Evolutionary conservation across 2,329 filamentous ascomycete species (phyloP).

Genomic region (Trichoderma arundinaceum): DNA sequence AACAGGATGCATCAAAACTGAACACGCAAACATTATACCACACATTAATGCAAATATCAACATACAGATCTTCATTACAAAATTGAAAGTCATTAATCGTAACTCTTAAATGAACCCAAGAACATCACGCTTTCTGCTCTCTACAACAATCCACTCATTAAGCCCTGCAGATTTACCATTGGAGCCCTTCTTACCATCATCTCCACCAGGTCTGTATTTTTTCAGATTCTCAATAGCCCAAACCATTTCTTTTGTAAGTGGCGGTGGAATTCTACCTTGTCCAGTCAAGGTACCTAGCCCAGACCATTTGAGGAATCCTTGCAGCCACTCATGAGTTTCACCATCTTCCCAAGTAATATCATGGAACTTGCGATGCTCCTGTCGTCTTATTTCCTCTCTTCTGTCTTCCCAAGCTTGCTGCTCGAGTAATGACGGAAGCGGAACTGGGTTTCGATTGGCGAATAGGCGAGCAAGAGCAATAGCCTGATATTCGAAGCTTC

Average conservation of each 20-base stretch:
- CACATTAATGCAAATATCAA: background rate
- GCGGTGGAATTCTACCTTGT: conserved; percentile 54
- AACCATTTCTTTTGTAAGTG: conserved; percentile 49
- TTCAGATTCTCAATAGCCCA: conserved; percentile 56
- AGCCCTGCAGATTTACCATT: background rate
- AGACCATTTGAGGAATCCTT: conserved; percentile 53
- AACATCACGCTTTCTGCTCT: conserved; percentile 19
- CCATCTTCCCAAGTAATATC: conserved; percentile 59
- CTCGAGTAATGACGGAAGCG: conserved; percentile 48
- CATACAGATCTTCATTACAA: too few relatives aligned
- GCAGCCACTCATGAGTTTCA: conserved; percentile 56
- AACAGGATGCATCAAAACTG: too few relatives aligned
- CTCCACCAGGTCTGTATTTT: conserved; percentile 46
- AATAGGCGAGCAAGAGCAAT: conserved; percentile 58
- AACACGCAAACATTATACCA: background rate
- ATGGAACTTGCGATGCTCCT: conserved; percentile 54
- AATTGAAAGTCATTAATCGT: too few relatives aligned
- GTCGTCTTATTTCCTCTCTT: conserved; percentile 41
- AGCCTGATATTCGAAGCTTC: conserved; percentile 63
- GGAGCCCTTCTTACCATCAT: background rate
- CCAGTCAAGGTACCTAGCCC: conserved; percentile 56
- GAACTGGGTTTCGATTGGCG: conserved; percentile 46
- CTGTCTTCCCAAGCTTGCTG: conserved; percentile 55
- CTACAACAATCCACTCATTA: conserved; percentile 20
- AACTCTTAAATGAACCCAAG: conserved; percentile 23